A percentile compares a stretch with the other conserved stretches of the same genome.
Conservation (phyloP, 2,329 filamentous ascomycete genomes). For the Drechslerella stenobrocha region DNA sequence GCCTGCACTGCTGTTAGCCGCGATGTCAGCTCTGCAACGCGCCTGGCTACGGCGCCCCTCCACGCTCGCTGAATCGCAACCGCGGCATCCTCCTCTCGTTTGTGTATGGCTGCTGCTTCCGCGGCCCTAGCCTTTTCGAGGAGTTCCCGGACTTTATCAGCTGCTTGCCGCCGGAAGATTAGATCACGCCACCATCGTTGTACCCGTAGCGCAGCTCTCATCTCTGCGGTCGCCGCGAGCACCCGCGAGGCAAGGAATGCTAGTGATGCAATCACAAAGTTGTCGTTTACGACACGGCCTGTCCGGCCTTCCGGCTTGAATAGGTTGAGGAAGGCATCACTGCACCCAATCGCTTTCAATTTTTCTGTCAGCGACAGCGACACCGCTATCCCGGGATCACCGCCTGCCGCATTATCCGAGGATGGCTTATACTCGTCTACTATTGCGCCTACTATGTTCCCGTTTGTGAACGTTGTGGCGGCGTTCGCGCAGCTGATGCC, state of each 20-base stretch:
- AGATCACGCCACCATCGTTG: conserved; percentile 50
- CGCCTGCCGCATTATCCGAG: conserved; percentile 50
- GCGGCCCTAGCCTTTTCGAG: conserved; percentile 28
- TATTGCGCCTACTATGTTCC: conserved; percentile 62
- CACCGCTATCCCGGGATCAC: too few species aligned
- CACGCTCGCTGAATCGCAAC: conserved; percentile 50
- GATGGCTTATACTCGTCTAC: conserved; percentile 62
- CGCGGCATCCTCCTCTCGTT: conserved; percentile 40
- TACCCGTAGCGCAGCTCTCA: conserved; percentile 34
- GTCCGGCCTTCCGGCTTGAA: conserved; percentile 48
- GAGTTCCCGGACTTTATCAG: conserved; percentile 22
- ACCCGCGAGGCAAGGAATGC: conserved; percentile 65
- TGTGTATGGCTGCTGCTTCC: conserved; percentile 14
- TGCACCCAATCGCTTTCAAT: conserved; percentile 56
- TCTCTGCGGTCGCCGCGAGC: conserved; percentile 58
- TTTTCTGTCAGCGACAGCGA: conserved; percentile 53
- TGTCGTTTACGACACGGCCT: conserved; percentile 60
- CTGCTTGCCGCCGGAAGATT: conserved; percentile 39
- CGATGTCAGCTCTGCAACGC: conserved; percentile 11
- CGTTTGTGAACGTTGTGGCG: conserved; percentile 64
- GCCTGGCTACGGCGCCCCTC: conserved; percentile 39
- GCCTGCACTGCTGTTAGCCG: conserved; percentile 18
- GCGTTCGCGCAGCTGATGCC: conserved; percentile 61
- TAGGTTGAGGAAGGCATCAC: conserved; percentile 48
- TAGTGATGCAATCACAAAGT: conserved; percentile 63